A percentile compares a stretch with the other conserved stretches of the same genome.
Evolutionary conservation across 192 early-diverging fungal genomes (phyloP).

Genomic region (Podila clonocystis): DNA sequence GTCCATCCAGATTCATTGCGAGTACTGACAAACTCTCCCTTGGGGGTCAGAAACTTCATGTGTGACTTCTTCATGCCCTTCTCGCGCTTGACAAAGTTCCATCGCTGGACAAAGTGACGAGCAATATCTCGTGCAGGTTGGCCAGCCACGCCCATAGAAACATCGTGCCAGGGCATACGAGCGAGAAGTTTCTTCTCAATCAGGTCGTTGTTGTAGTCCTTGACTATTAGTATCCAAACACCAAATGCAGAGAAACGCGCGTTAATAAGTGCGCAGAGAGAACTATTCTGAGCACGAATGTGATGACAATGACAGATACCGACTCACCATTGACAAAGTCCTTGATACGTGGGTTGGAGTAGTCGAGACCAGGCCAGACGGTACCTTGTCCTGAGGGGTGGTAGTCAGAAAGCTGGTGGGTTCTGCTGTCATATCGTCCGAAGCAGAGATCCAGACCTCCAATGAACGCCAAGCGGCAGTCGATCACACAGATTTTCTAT

Average conservation of each 20-base stretch:
- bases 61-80: conserved; percentile 67
- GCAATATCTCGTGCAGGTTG: conserved; percentile 86
- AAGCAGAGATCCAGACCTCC: conserved; percentile 90
- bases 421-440: conserved; percentile 83
- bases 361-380: conserved; percentile 79
- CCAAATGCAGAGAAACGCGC: not conserved
- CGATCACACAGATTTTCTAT: conserved; percentile 83
- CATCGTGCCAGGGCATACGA: conserved; percentile 95
- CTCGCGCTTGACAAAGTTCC: conserved; percentile 86
- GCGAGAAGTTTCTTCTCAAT: conserved; percentile 58
- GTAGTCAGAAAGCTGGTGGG: conserved; percentile 81
- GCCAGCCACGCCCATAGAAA: conserved; percentile 80
- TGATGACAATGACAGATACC: too few relatives aligned
- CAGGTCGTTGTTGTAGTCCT: conserved; percentile 57
- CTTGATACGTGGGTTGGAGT: conserved; percentile 85
- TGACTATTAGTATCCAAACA: conserved; percentile 40
- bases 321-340: conserved; percentile 69
- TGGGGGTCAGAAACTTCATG: conserved; percentile 77
- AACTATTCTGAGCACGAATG: not conserved
- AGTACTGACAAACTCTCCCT: conserved; percentile 75
- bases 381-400: conserved; percentile 51
- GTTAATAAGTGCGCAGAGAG: not conserved
- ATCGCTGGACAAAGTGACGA: conserved; percentile 90
- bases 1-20: conserved; percentile 66
- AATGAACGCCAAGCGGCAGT: conserved; percentile 83